A percentile compares a stretch with the other conserved stretches of the same genome.
These are phyloP conservation scores for Hygrophoropsis aurantiaca DNA, from an alignment of 768 basidiomycete species.

Conservation along the genomic window DNA sequence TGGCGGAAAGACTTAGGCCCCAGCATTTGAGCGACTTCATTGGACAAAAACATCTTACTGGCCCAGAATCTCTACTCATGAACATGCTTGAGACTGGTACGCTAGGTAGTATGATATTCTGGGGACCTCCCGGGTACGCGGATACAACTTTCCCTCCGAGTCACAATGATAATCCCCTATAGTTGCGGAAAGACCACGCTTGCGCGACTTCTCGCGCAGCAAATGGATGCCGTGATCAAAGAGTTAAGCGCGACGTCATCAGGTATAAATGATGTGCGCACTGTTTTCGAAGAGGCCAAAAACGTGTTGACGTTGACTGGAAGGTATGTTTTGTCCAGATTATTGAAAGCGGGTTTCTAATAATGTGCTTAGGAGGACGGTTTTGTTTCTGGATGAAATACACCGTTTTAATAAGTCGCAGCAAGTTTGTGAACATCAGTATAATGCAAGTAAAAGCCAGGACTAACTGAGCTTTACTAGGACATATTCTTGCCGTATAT, in stretches of 20 bases:
- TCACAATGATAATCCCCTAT: not conserved
- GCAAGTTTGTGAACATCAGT: slow-evolving; percentile 43
- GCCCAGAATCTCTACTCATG: slow-evolving; percentile 55
- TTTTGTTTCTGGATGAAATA: slow-evolving; percentile 83
- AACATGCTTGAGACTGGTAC: slow-evolving; percentile 49
- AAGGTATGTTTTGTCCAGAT: slow-evolving; percentile 36
- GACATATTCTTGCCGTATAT: slow-evolving; percentile 82
- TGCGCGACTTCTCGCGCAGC: slow-evolving; percentile 65
- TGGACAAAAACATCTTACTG: slow-evolving; percentile 68
- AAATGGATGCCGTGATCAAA: slow-evolving; percentile 61
- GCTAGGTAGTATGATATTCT: slow-evolving; percentile 63
- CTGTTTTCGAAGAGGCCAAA: slow-evolving; percentile 77
- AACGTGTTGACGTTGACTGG: slow-evolving; percentile 62
- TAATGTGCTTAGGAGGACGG: slow-evolving; percentile 51
- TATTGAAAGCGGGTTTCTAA: not conserved
- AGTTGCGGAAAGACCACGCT: slow-evolving; percentile 78
- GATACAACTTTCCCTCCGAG: not conserved
- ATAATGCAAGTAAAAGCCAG: no score
- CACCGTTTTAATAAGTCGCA: slow-evolving; percentile 76
- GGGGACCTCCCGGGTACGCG: slow-evolving; percentile 72
- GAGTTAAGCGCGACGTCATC: slow-evolving; percentile 76
- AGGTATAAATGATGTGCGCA: slow-evolving; percentile 67
- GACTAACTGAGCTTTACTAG: slow-evolving; percentile 27
- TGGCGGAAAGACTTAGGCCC: slow-evolving; percentile 77
- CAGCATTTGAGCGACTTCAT: slow-evolving; percentile 62